phyloP scores from a whole-genome alignment of 129 eudicot species.

The Daucus carota region DH1_v3.0 NC_030383.2:41034001-41034500 shows the following conservation, averaged over 20 bases:
- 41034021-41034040: neutral
- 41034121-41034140: slow-evolving; percentile 53
- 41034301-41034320: slow-evolving; percentile 92
- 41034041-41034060: neutral
- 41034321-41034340: slow-evolving; percentile 79
- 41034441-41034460: neutral
- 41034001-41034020: neutral
- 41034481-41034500: neutral
- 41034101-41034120: neutral
- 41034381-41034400: slow-evolving; percentile 8
- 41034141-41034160: slow-evolving; percentile 77
- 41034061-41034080: neutral
- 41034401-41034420: neutral
- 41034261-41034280: neutral
- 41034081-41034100: neutral
- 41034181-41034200: slow-evolving; percentile 51
- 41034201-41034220: neutral
- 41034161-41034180: slow-evolving; percentile 71
- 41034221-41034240: neutral
- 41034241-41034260: neutral
- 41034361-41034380: slow-evolving; percentile 96
- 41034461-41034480: neutral
- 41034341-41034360: slow-evolving; percentile 90
- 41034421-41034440: neutral
- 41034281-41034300: slow-evolving; percentile 85